Evolutionary conservation across 1,284 basidiomycete genomes (phyloP).

Genomic region (Apiotrichum porosum): DNA sequence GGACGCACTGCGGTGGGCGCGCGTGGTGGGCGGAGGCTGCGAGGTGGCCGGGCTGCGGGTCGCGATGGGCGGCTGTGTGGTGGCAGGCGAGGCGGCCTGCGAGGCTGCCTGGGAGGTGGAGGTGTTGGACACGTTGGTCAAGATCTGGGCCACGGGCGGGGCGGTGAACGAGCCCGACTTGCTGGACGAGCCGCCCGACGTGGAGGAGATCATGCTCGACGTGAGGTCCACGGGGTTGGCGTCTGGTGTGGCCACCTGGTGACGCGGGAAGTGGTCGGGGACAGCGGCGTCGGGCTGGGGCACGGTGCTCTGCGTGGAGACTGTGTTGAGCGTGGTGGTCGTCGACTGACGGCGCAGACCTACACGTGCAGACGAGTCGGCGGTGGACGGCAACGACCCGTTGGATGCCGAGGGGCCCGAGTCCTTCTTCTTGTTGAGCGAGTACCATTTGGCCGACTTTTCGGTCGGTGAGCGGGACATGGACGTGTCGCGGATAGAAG

Average conservation of each 20-base stretch:
- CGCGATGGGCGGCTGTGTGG: too few relatives aligned
- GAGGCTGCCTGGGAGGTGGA: not conserved
- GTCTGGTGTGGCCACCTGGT: not conserved
- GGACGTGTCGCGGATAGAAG: not conserved
- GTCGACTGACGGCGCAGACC: constrained; percentile 7
- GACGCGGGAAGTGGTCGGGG: not conserved
- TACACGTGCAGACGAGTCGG: not conserved
- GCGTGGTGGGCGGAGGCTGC: not conserved
- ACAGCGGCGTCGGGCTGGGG: not conserved
- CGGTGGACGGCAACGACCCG: not conserved
- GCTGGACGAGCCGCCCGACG: not conserved
- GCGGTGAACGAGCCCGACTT: not conserved
- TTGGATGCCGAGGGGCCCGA: not conserved
- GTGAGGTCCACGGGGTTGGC: constrained; percentile 7
- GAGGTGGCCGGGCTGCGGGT: not conserved
- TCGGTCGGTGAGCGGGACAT: not conserved
- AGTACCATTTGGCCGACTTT: constrained; percentile 7
- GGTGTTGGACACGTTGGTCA: not conserved
- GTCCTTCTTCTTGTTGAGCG: constrained; percentile 10
- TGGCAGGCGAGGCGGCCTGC: not conserved
- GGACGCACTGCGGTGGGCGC: not conserved
- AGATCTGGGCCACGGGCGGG: not conserved
- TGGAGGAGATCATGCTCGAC: constrained; percentile 4
- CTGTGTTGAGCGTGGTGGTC: constrained; percentile 9
- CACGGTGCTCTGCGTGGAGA: not conserved